Percentiles rank a stretch among this genome's conserved stretches.
Evolutionary conservation across 202 grass and related monocot species (phyloP).

Genomic region (Eragrostis tef): DNA sequence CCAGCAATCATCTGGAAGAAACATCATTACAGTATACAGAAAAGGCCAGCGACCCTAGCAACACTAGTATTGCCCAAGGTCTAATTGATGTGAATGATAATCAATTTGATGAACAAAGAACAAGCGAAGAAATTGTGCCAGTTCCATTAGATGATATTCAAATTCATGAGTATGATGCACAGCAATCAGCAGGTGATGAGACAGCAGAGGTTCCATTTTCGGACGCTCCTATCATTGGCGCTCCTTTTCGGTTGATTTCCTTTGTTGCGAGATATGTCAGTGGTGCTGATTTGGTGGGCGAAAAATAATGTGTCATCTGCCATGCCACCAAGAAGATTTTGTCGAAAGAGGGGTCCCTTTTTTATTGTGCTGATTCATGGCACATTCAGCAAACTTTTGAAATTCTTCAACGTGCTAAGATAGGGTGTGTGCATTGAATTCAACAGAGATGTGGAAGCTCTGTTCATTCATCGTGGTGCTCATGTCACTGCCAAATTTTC

Average conservation of each 20-base stretch:
- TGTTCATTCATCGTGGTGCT: conserved; percentile 35
- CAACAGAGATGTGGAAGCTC: conserved; percentile 40
- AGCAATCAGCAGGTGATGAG: conserved; percentile 39
- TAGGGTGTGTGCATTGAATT: background rate
- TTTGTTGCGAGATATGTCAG: conserved; percentile 92
- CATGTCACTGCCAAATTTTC: conserved; percentile 35
- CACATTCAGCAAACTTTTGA: background rate
- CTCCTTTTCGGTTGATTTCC: conserved; percentile 89
- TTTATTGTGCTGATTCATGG: conserved; percentile 17
- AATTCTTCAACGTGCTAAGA: background rate
- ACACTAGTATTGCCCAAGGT: conserved; percentile 10
- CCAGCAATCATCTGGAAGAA: conserved; percentile 47
- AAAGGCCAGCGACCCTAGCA: background rate
- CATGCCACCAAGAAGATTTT: conserved; percentile 24
- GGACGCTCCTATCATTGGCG: conserved; percentile 89
- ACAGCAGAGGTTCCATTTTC: conserved; percentile 61
- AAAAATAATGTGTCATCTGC: conserved; percentile 50
- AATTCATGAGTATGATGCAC: conserved; percentile 63
- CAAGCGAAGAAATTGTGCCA: conserved; percentile 62
- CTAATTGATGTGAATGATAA: conserved; percentile 49
- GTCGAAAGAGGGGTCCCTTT: conserved; percentile 13
- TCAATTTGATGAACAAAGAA: conserved; percentile 54
- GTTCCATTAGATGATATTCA: conserved; percentile 75
- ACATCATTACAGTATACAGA: conserved; percentile 22
- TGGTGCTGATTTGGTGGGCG: conserved; percentile 80